Evolutionary conservation across 1,284 basidiomycete genomes (phyloP), one percentile per base, ranked within the genome.

Genomic region (Puccinia horiana): DNA sequence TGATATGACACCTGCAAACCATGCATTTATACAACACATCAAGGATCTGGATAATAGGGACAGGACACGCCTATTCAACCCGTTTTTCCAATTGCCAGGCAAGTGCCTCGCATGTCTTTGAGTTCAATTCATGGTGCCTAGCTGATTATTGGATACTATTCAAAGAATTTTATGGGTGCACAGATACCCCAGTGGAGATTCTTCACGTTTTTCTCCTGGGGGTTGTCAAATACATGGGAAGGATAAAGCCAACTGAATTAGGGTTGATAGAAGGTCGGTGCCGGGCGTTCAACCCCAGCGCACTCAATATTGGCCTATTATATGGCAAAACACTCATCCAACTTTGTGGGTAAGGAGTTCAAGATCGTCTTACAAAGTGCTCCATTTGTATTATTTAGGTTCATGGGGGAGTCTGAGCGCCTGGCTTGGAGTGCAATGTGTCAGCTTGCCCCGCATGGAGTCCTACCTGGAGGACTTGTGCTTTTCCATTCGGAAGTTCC

Each of bases 161-260:
- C 23, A 1, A 29, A 88, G 87, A 83, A 23, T 80, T 88, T 16
- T 85, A 88, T 82, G 85, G 86, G 0, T 85, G 87, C 75, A 49
- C 63, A 18, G 87, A 88, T 79, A 87, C 87, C 0, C 87, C 87
- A 0, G 87, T 88, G 1, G 87, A 88, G 81, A 86, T 88, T 6
- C 83, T 88, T 0, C 88, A 88, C 83, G 86, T 87, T 0, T 83
- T 88, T 4, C 84, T 88, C 0, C 84, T 88, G 0, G 88, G 88
- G 0, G 84, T 88, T 52, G 84, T 88, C 12, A 88, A 88, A 82
- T 88, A 88, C 70, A 84, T 88, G 0, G 61, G 82, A 4, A 76
- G 83, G 1, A 83, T 84, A 11, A 85, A 83, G 42, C 44, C 81
- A 5, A 35, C 76, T 6, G 37, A 83, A 14, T 84, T 84, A 77